Conservation (phyloP, 768 basidiomycete genomes). For the Rhodotorula graminis region DNA sequence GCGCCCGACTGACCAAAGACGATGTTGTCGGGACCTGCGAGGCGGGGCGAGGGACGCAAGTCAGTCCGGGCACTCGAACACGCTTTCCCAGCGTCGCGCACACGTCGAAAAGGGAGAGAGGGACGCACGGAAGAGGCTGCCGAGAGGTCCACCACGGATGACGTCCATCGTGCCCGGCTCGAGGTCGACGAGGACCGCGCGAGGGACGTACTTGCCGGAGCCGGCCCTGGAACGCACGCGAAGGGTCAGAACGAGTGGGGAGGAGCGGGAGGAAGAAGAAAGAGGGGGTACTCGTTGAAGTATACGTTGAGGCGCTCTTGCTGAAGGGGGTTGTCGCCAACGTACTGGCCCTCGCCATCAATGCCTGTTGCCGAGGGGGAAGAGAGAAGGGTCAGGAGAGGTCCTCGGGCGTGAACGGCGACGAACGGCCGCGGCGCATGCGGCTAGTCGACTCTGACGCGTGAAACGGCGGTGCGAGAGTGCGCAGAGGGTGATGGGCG, state of each 20-base stretch:
- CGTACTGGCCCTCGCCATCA: conserved; percentile 55
- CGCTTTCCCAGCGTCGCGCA: background rate
- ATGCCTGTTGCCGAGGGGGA: conserved; percentile 11
- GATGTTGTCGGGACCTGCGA: conserved; percentile 48
- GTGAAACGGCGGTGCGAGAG: no score
- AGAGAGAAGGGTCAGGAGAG: background rate
- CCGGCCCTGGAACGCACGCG: conserved; percentile 63
- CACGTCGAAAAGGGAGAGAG: no score
- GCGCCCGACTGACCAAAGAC: conserved; percentile 92
- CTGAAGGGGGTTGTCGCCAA: conserved; percentile 89
- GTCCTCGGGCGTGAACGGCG: no score
- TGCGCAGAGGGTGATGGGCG: no score
- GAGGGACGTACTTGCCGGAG: conserved; percentile 93
- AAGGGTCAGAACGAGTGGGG: background rate
- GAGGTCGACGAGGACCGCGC: conserved; percentile 93
- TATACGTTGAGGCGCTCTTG: conserved; percentile 96
- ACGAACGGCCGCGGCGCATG: no score
- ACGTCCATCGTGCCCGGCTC: conserved; percentile 71
- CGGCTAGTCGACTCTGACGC: no score
- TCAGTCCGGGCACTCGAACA: no score
- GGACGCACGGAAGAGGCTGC: conserved; percentile 73
- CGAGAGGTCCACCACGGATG: conserved; percentile 50
- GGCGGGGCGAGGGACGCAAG: no score
- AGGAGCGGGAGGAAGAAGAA: no score
- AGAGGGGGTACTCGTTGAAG: conserved; percentile 80